Conservation (phyloP, 2,329 filamentous ascomycete genomes). For the Fusarium poae region DNA sequence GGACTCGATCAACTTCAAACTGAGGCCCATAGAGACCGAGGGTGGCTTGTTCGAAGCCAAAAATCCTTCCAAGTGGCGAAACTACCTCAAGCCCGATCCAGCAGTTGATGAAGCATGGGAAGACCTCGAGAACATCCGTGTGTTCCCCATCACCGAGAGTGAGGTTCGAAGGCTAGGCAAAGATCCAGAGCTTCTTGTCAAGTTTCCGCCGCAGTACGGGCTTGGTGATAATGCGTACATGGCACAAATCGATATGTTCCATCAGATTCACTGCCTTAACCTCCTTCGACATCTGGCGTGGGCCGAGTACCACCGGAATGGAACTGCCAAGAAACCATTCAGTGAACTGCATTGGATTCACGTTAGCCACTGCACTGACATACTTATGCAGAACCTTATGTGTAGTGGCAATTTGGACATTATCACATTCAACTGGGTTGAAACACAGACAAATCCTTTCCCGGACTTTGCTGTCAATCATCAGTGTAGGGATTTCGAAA, state of each 20-base stretch:
- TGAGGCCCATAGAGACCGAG: not conserved
- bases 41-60: conserved; percentile 20
- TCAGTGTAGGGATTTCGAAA: conserved; percentile 17
- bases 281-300: conserved; percentile 11
- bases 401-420: conserved; percentile 14
- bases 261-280: conserved; percentile 23
- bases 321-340: conserved; percentile 12
- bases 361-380: conserved; percentile 17
- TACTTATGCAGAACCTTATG: conserved; percentile 23
- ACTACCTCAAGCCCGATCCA: not conserved
- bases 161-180: conserved; percentile 15
- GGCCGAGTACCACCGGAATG: conserved; percentile 15
- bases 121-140: conserved; percentile 16
- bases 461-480: conserved; percentile 21
- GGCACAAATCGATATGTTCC: conserved; percentile 21
- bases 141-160: conserved; percentile 8
- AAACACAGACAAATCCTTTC: conserved; percentile 15
- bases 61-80: conserved; percentile 19
- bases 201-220: conserved; percentile 13
- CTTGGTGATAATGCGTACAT: conserved; percentile 18
- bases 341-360: conserved; percentile 19
- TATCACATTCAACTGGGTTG: conserved; percentile 21
- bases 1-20: conserved; percentile 8
- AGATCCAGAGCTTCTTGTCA: conserved; percentile 20
- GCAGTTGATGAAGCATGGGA: conserved; percentile 22